Evolutionary conservation across 2,329 filamentous ascomycete species (phyloP).

Genomic region (Rutstroemia sp.): DNA sequence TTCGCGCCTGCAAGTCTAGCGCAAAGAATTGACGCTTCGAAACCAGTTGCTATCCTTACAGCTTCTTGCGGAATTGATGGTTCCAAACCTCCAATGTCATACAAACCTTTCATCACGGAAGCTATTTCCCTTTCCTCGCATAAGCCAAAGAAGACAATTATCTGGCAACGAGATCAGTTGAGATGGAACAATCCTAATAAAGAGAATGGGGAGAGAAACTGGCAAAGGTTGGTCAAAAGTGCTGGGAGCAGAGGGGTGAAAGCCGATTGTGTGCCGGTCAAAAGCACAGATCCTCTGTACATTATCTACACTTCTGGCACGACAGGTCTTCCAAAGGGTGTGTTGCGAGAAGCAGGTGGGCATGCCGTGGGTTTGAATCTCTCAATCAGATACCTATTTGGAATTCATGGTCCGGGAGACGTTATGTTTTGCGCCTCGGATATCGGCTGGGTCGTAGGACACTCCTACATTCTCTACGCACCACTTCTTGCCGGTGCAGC

Average conservation of each 20-base stretch:
- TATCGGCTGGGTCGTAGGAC: constrained; percentile 86
- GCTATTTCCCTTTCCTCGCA: constrained; percentile 60
- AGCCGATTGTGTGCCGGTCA: constrained; percentile 70
- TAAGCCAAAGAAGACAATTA: constrained; percentile 65
- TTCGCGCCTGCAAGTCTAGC: constrained; percentile 77
- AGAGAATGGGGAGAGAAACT: constrained; percentile 64
- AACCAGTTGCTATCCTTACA: constrained; percentile 70
- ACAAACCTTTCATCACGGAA: constrained; percentile 68
- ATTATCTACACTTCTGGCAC: constrained; percentile 86
- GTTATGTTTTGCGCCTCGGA: constrained; percentile 68
- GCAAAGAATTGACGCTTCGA: constrained; percentile 79
- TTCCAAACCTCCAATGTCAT: constrained; percentile 69
- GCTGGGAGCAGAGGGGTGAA: constrained; percentile 59
- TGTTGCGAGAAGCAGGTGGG: constrained; percentile 74
- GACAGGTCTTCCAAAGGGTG: constrained; percentile 76
- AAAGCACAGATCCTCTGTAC: constrained; percentile 73
- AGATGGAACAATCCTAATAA: constrained; percentile 66
- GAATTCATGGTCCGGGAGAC: constrained; percentile 75
- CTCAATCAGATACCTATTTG: constrained; percentile 76
- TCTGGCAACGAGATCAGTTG: constrained; percentile 78
- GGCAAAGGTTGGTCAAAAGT: constrained; percentile 69
- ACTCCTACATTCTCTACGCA: constrained; percentile 83
- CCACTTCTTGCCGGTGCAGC: constrained; percentile 79
- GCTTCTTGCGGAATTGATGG: constrained; percentile 92
- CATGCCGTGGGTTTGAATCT: constrained; percentile 81